A percentile compares a stretch with the other conserved stretches of the same genome.
These are phyloP conservation scores for Wickerhamomyces chaumierensis DNA, from an alignment of 805 yeast genomes.

Conservation along the genomic window DNA sequence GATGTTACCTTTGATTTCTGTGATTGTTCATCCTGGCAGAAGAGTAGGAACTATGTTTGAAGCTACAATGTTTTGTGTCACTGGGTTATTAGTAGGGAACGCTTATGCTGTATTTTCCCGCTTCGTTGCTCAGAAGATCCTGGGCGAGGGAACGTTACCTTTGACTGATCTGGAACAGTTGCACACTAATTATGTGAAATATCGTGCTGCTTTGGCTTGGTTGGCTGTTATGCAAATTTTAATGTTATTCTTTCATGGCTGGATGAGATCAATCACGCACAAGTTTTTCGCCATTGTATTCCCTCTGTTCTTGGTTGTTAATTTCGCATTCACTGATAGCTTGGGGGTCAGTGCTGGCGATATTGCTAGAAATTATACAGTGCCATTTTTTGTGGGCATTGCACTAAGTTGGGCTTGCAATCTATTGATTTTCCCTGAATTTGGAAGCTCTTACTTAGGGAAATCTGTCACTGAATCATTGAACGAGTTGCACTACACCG, in stretches of 20 bases:
- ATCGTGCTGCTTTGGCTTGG: constrained; percentile 30
- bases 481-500: constrained; percentile 27
- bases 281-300: constrained; percentile 35
- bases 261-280: constrained; percentile 36
- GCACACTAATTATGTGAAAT: constrained; percentile 19
- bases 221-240: constrained; percentile 32
- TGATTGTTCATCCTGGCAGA: constrained; percentile 39
- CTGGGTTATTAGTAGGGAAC: constrained; percentile 31
- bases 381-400: constrained; percentile 35
- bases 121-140: constrained; percentile 27
- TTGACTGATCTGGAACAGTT: constrained; percentile 22
- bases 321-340: constrained; percentile 33
- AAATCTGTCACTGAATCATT: constrained; percentile 28
- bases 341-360: constrained; percentile 20
- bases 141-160: constrained; percentile 18
- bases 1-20: constrained; percentile 33
- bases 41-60: constrained; percentile 37
- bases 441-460: constrained; percentile 39
- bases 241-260: constrained; percentile 37
- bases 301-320: constrained; percentile 37
- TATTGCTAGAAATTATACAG: constrained; percentile 25
- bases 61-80: constrained; percentile 26
- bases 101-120: constrained; percentile 31
- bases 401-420: constrained; percentile 33
- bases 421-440: constrained; percentile 35